These are phyloP conservation scores for Carpinus viminea DNA, from an alignment of 306 rosid species.

Conservation along the genomic window DNA sequence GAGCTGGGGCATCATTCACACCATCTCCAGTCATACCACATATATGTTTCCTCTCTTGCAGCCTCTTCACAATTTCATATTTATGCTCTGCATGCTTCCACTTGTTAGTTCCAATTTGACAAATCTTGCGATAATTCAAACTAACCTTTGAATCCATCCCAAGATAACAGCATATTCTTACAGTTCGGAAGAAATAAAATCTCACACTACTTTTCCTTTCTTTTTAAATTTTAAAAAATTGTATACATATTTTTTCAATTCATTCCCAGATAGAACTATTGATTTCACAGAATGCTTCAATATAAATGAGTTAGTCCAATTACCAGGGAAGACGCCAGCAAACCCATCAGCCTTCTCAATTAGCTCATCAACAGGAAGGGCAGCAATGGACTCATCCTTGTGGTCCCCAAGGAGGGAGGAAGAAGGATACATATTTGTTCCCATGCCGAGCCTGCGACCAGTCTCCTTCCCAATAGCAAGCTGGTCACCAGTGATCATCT, in stretches of 20 bases:
- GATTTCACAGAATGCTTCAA: neutral
- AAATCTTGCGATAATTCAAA: neutral
- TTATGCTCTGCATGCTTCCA: slow-evolving; percentile 63
- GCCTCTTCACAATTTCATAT: slow-evolving; percentile 84
- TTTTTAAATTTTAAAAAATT: neutral
- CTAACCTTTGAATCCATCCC: neutral
- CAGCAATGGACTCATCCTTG: slow-evolving; percentile 58
- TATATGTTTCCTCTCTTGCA: slow-evolving; percentile 76
- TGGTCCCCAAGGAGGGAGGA: slow-evolving; percentile 84
- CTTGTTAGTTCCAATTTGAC: slow-evolving; percentile 3
- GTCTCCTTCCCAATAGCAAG: slow-evolving; percentile 93
- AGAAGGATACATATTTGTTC: slow-evolving; percentile 96
- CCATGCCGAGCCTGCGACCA: slow-evolving; percentile 96
- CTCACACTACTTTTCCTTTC: neutral
- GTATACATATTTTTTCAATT: neutral
- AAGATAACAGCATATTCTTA: neutral
- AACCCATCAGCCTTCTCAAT: slow-evolving; percentile 95
- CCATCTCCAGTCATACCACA: slow-evolving; percentile 98
- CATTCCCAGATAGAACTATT: neutral
- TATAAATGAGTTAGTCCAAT: neutral
- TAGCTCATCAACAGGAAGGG: slow-evolving; percentile 77
- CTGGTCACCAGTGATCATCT: slow-evolving; percentile 97
- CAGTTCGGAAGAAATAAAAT: neutral
- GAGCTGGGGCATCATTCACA: slow-evolving; percentile 92
- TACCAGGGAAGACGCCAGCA: slow-evolving; percentile 95